These are phyloP conservation scores for Sanghuangporus weigelae DNA, from an alignment of 1,284 basidiomycete genomes.

Conservation along the genomic window DNA sequence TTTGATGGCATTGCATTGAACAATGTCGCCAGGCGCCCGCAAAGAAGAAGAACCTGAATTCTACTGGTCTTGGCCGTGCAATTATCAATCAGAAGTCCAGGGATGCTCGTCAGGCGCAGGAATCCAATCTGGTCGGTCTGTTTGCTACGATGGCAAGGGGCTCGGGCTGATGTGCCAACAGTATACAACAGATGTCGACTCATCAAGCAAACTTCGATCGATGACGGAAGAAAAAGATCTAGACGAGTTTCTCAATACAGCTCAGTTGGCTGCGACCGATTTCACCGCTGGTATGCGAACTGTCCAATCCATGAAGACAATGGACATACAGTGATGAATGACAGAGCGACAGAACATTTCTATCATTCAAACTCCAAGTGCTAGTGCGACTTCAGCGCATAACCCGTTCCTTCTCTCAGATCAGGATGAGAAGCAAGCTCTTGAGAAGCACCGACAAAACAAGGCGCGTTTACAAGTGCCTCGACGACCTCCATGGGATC, in stretches of 20 bases:
- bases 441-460: conserved; percentile 71
- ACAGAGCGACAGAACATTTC: conserved; percentile 89
- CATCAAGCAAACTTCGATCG: conserved; percentile 73
- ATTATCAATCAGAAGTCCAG: conserved; percentile 87
- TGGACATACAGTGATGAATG: not conserved
- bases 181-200: conserved; percentile 78
- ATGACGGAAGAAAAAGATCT: conserved; percentile 96
- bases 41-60: conserved; percentile 52
- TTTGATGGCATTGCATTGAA: not conserved
- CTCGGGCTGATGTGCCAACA: conserved; percentile 27
- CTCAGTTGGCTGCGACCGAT: conserved; percentile 90
- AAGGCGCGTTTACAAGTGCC: conserved; percentile 76
- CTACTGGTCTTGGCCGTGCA: conserved; percentile 82
- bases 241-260: conserved; percentile 95
- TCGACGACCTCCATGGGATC: conserved; percentile 82
- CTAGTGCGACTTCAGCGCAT: conserved; percentile 38
- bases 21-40: conserved; percentile 32
- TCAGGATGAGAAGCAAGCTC: conserved; percentile 75
- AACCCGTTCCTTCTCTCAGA: conserved; percentile 89
- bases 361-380: conserved; percentile 70
- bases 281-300: conserved; percentile 84
- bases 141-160: not conserved
- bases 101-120: conserved; percentile 68
- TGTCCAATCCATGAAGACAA: not conserved
- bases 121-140: conserved; percentile 68